These are phyloP conservation scores for Cucurbita ficifolia DNA, from an alignment of 306 rosid genomes.

Conservation along the genomic window DNA sequence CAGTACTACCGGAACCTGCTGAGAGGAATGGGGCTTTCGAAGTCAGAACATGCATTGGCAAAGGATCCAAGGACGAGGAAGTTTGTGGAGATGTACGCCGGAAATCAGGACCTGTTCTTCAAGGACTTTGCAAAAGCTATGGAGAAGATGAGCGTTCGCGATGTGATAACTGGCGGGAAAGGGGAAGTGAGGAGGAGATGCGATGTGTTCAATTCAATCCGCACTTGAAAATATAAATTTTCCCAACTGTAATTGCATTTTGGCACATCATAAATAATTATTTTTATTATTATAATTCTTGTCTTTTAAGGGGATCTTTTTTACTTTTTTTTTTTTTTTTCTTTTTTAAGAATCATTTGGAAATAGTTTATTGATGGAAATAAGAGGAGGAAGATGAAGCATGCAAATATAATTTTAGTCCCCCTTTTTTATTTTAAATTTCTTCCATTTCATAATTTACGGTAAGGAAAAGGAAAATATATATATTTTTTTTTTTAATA, in stretches of 20 bases:
- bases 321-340: background rate
- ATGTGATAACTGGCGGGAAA: slow-evolving; percentile 21
- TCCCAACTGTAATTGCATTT: background rate
- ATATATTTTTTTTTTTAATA: too few relatives aligned
- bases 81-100: slow-evolving; percentile 23
- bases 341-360: background rate
- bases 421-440: too few relatives aligned
- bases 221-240: background rate
- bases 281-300: background rate
- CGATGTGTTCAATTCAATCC: slow-evolving; percentile 23
- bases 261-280: background rate
- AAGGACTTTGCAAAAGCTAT: slow-evolving; percentile 24
- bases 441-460: too few relatives aligned
- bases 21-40: slow-evolving; percentile 28
- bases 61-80: slow-evolving; percentile 30
- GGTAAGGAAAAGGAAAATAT: too few relatives aligned
- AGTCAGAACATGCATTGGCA: slow-evolving; percentile 19
- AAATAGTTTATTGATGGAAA: background rate
- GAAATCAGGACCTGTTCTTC: slow-evolving; percentile 23
- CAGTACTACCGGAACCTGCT: slow-evolving; percentile 27
- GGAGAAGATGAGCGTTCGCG: slow-evolving; percentile 31
- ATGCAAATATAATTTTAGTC: too few relatives aligned
- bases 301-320: background rate
- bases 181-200: slow-evolving; percentile 44
- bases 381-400: background rate